Evolutionary conservation across 2,329 filamentous ascomycete genomes (phyloP).

Genomic region (Leptographium galeiforme): DNA sequence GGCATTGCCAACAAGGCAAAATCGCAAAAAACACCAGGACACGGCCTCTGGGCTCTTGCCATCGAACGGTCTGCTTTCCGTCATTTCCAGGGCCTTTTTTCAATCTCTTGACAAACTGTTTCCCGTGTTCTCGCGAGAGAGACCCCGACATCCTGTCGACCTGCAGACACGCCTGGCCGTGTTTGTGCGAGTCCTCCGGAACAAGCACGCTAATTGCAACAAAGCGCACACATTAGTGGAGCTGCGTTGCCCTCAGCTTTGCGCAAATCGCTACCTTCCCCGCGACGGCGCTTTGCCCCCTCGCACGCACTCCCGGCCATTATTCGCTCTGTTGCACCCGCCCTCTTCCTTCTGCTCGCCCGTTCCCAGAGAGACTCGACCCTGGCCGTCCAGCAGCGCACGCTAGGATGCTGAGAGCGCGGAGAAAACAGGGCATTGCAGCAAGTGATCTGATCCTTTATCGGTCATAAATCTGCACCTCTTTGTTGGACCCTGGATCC

Average conservation of each 20-base stretch:
- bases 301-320: neutral
- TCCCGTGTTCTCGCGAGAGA: too few species aligned
- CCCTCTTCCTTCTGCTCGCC: neutral
- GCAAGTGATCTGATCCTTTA: neutral
- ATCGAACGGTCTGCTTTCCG: too few species aligned
- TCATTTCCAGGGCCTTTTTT: too few species aligned
- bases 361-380: neutral
- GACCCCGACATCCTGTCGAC: too few species aligned
- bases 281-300: constrained; percentile 1
- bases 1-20: too few species aligned
- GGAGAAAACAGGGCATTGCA: neutral
- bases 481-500: neutral
- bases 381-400: neutral
- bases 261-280: constrained; percentile 1
- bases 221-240: neutral
- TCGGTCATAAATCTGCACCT: neutral
- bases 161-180: too few species aligned
- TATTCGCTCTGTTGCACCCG: neutral
- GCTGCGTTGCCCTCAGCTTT: neutral
- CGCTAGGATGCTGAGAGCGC: neutral
- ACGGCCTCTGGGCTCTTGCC: too few species aligned
- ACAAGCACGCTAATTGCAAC: neutral
- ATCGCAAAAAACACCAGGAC: too few species aligned
- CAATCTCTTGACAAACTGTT: too few species aligned
- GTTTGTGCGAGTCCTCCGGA: too few species aligned